Evolutionary conservation across 805 yeast species (phyloP).

Genomic region (Barnettozyma vustinii): DNA sequence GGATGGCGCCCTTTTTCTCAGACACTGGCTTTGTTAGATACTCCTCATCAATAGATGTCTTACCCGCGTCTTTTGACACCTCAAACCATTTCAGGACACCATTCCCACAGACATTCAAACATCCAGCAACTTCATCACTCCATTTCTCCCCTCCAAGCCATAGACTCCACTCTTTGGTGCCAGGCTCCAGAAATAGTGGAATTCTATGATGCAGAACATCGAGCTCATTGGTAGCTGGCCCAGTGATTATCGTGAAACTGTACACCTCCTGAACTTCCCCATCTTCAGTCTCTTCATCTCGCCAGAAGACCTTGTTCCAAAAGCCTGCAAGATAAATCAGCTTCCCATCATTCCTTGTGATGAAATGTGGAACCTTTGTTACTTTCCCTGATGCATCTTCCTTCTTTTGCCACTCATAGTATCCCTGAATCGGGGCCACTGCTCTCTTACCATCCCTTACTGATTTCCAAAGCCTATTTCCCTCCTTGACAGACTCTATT

Average conservation of each 20-base stretch:
- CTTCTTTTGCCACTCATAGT: constrained; percentile 68
- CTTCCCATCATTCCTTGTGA: constrained; percentile 46
- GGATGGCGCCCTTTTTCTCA: constrained; percentile 11
- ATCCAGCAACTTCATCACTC: constrained; percentile 33
- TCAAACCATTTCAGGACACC: constrained; percentile 43
- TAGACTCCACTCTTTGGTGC: constrained; percentile 45
- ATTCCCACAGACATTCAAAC: constrained; percentile 35
- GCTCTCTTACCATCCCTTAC: constrained; percentile 51
- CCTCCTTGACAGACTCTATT: constrained; percentile 48
- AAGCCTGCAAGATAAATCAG: constrained; percentile 66
- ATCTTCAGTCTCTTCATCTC: constrained; percentile 6
- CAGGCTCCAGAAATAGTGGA: constrained; percentile 67
- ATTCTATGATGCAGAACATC: constrained; percentile 72
- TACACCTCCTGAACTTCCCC: constrained; percentile 24
- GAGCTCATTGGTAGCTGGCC: constrained; percentile 56
- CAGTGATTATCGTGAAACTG: constrained; percentile 70
- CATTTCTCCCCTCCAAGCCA: constrained; percentile 55
- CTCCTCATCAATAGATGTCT: constrained; percentile 40
- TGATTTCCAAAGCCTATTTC: constrained; percentile 52
- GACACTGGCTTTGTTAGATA: constrained; percentile 26
- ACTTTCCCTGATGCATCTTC: constrained; percentile 25
- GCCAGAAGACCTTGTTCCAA: constrained; percentile 26
- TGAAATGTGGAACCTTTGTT: constrained; percentile 58
- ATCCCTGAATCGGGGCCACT: constrained; percentile 75
- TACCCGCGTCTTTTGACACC: constrained; percentile 64